Evolutionary conservation across 2,329 filamentous ascomycete species (phyloP).

Genomic region (Chaetoscypha palmicola): DNA sequence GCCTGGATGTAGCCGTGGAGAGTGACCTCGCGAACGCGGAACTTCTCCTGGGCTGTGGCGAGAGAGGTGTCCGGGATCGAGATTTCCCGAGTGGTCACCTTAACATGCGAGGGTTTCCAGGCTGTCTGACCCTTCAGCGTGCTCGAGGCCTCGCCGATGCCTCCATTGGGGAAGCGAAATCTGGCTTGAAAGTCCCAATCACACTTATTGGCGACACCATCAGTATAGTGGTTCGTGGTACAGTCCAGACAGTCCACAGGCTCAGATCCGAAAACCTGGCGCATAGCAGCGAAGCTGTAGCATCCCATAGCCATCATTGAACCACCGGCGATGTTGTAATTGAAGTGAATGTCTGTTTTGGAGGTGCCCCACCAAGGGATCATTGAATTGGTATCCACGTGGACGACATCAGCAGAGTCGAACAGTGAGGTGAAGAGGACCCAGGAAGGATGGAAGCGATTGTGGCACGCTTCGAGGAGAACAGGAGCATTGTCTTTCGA

Average conservation of each 20-base stretch:
- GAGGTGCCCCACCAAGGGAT: constrained; percentile 29
- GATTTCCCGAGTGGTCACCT: constrained; percentile 40
- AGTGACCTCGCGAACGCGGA: constrained; percentile 5
- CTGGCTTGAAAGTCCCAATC: constrained; percentile 30
- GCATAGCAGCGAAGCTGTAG: constrained; percentile 34
- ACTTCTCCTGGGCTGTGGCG: constrained; percentile 24
- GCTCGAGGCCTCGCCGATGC: constrained; percentile 28
- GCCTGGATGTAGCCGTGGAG: constrained; percentile 7
- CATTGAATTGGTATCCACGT: constrained; percentile 29
- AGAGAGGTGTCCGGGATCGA: constrained; percentile 43
- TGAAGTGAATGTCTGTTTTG: constrained; percentile 37
- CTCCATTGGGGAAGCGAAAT: constrained; percentile 36
- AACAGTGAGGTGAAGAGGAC: constrained; percentile 35
- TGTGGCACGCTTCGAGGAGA: constrained; percentile 46
- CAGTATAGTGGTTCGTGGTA: constrained; percentile 3
- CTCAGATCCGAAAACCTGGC: constrained; percentile 33
- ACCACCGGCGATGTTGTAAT: constrained; percentile 33
- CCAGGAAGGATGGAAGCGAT: constrained; percentile 42
- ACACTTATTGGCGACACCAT: constrained; percentile 23
- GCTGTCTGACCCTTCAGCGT: constrained; percentile 16
- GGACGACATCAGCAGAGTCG: constrained; percentile 32
- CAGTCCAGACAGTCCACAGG: constrained; percentile 31
- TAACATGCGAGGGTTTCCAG: constrained; percentile 20
- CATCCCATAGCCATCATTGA: constrained; percentile 32
- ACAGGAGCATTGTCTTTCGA: constrained; percentile 33